Percentiles rank a stretch among this genome's conserved stretches.
These are phyloP conservation scores for Phytopythium boreale DNA, from an alignment of 352 stramenopile genomes.

Conservation along the genomic window DNA sequence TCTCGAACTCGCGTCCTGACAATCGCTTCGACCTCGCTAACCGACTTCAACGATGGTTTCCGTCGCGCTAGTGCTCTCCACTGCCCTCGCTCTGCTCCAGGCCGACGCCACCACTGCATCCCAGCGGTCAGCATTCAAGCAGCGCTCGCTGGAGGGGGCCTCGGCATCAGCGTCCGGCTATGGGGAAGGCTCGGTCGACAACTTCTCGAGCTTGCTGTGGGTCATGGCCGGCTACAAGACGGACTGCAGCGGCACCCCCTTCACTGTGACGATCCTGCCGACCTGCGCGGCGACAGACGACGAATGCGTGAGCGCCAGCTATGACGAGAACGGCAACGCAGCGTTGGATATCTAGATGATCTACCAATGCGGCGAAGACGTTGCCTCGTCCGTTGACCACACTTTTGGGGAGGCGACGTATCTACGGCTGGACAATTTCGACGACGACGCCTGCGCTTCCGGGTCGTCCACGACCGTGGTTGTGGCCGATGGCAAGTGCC, in stretches of 20 bases:
- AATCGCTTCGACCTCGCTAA: too few relatives aligned
- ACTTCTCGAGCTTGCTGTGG: background rate
- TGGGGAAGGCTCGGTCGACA: background rate
- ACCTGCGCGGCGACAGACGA: too few relatives aligned
- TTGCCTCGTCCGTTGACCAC: background rate
- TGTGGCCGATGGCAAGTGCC: background rate
- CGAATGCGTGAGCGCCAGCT: too few relatives aligned
- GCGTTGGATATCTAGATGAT: background rate
- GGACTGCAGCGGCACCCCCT: background rate
- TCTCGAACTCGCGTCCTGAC: too few relatives aligned
- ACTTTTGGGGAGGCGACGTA: background rate
- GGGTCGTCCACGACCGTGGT: background rate
- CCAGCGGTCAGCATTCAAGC: background rate
- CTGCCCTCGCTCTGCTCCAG: too few relatives aligned
- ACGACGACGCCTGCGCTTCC: background rate
- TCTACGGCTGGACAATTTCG: background rate
- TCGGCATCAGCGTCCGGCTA: background rate
- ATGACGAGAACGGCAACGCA: too few relatives aligned
- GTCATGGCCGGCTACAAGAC: background rate
- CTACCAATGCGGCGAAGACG: background rate
- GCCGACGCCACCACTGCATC: background rate
- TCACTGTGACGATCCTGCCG: too few relatives aligned
- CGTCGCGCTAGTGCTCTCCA: too few relatives aligned
- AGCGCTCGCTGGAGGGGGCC: background rate
- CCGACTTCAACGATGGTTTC: too few relatives aligned